Base-by-base conservation (phyloP, 2,329 filamentous ascomycete species). In the Talaromyces atroroseus region DNA sequence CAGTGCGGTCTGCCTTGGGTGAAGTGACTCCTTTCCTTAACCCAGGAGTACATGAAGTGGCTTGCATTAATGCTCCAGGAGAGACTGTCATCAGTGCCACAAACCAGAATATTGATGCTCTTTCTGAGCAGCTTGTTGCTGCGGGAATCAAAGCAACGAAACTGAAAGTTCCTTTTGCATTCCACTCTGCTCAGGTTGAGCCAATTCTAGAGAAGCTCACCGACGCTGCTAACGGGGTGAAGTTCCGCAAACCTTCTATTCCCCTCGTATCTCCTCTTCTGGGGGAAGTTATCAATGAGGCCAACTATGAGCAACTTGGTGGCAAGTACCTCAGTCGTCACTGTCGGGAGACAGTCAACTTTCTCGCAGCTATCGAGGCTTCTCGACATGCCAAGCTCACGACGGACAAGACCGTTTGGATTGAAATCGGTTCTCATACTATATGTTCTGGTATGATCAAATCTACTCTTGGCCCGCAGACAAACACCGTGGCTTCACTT, bases 361-460 rank as follows among this genome's bases (percentile, higher is more conserved):
- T 79, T 62, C 63, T 75, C 5, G 70, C 66, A 49, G 76, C 71
- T 18, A 58, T 79, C 3, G 56, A 65, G 21, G 52, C 63, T 29
- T 65, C 63, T 54, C 52, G 64, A 40, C 57, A 63, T 50, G 52
- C 63, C 6, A 58, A 60, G 47, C 34, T 50, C 34, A 64, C 49
- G 54, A 53, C 59, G 5, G 68, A 71, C 3, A 64, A 69, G 47
- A 74, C 69, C 1, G 55, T 73, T 21, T 75, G 68, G 66, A 58
- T 78, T 34, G 75, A 78, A 57, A 69, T 81, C 56, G 79, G 79
- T 6, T 76, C 78, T 1, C 74, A 79, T 56, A 74, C 78, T 0
- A 68, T 79, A 18, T 77, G 74, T 38, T 71, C 72, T 2, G 72
- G 71, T 45, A 75, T 80, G 69, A 67, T 79, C 29, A 74, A 74